Evolutionary conservation across 441 rosid species (phyloP).

Genomic region (Pelargonium australe): DNA sequence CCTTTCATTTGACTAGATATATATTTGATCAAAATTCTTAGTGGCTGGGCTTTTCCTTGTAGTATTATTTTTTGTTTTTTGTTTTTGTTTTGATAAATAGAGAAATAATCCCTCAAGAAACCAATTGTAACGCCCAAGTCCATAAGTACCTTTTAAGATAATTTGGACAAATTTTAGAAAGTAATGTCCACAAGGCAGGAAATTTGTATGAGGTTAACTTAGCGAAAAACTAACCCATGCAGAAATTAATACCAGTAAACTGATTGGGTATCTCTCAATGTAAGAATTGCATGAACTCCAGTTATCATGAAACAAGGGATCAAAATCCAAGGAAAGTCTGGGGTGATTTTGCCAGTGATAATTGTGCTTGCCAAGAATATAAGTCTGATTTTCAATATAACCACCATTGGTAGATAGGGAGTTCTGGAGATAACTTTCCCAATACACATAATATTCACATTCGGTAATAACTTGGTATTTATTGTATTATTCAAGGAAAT

Average conservation of each 20-base stretch:
- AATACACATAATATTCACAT: background rate
- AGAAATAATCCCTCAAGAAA: no score
- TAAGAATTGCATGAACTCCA: background rate
- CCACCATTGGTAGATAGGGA: background rate
- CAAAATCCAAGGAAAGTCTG: background rate
- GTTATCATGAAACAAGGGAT: background rate
- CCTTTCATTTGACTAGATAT: background rate
- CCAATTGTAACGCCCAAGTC: background rate
- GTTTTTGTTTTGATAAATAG: no score
- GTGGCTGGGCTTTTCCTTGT: background rate
- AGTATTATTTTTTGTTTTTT: no score
- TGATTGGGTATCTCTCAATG: background rate
- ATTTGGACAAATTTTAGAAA: background rate
- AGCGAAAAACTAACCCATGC: background rate
- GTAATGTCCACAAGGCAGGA: background rate
- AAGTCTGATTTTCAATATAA: background rate
- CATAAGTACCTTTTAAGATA: background rate
- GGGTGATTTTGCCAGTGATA: background rate
- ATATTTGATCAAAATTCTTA: conserved; percentile 3
- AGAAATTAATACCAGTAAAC: background rate
- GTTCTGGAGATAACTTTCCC: background rate
- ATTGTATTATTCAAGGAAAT: background rate
- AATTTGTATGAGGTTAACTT: background rate
- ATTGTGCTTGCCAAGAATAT: background rate
- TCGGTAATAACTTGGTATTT: background rate